Evolutionary conservation across 2,329 filamentous ascomycete genomes (phyloP).

Genomic region (Diaporthe sp.): DNA sequence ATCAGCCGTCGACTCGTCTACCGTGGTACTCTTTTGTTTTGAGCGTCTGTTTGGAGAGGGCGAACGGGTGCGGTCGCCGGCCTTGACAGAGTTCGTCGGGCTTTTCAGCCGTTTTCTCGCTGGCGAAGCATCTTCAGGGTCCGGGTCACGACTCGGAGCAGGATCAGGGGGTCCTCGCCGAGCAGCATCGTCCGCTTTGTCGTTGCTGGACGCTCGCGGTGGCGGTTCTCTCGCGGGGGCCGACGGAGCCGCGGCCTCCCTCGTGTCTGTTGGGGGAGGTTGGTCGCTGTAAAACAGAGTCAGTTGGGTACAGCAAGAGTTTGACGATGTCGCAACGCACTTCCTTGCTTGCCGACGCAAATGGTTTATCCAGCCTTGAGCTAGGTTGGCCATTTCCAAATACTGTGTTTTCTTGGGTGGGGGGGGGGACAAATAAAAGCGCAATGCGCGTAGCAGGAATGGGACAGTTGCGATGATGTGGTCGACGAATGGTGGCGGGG

Average conservation of each 20-base stretch:
- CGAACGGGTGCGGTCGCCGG: slow-evolving; percentile 10
- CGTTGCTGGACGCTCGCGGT: not conserved
- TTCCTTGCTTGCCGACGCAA: slow-evolving; percentile 6
- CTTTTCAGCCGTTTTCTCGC: slow-evolving; percentile 27
- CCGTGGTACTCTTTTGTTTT: not conserved
- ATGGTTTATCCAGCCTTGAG: slow-evolving; percentile 16
- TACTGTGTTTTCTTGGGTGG: not conserved
- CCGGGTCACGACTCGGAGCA: not conserved
- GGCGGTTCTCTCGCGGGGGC: not conserved
- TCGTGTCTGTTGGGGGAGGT: not conserved
- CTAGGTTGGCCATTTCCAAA: slow-evolving; percentile 1
- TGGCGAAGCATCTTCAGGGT: not conserved
- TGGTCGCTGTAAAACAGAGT: slow-evolving; percentile 5
- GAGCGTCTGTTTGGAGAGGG: slow-evolving; percentile 11
- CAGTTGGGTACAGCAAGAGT: not conserved
- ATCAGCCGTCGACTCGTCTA: slow-evolving; percentile 14
- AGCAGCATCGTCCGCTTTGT: not conserved
- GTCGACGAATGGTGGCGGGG: not conserved
- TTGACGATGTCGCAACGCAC: not conserved
- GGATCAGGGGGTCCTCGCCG: not conserved
- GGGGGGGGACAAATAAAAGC: not conserved
- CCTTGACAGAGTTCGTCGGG: not conserved
- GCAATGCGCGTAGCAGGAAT: not conserved
- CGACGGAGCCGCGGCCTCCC: not conserved
- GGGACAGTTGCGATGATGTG: not conserved